Percentiles rank a stretch among this genome's conserved stretches.
Evolutionary conservation across 805 yeast genomes (phyloP).

Genomic region (Starmerella floricola): DNA sequence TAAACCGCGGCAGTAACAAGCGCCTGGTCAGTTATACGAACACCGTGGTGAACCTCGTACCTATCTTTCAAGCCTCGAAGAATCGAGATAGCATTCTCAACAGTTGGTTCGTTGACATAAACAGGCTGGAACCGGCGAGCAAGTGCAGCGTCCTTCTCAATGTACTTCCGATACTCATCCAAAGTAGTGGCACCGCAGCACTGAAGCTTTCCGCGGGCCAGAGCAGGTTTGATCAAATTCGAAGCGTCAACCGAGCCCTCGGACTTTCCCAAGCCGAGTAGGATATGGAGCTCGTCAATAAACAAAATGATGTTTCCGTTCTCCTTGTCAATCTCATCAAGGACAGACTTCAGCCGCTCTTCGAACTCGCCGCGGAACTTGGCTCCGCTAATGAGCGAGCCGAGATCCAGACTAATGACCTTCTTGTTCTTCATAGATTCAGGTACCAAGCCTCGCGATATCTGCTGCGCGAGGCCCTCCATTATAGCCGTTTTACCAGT

Average conservation of each 20-base stretch:
- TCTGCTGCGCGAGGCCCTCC: conserved; percentile 93
- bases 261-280: conserved; percentile 96
- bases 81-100: conserved; percentile 81
- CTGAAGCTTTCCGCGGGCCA: conserved; percentile 83
- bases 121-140: conserved; percentile 92
- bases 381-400: conserved; percentile 85
- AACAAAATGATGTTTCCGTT: conserved; percentile 76
- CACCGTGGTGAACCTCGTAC: conserved; percentile 97
- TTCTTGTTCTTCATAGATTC: conserved; percentile 82
- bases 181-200: conserved; percentile 95
- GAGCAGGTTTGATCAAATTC: conserved; percentile 79
- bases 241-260: conserved; percentile 97
- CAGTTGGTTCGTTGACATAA: conserved; percentile 72
- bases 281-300: conserved; percentile 96
- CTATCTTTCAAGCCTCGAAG: conserved; percentile 86
- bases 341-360: conserved; percentile 91
- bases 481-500: conserved; percentile 95
- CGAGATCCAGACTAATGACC: conserved; percentile 73
- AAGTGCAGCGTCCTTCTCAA: conserved; percentile 91
- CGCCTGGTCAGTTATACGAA: conserved; percentile 82
- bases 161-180: conserved; percentile 83
- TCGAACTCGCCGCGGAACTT: conserved; percentile 95
- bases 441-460: conserved; percentile 84
- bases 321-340: conserved; percentile 84
- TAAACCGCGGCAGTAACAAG: conserved; percentile 86